Base-by-base conservation (phyloP, 75 land plant species). In the Sequoiadendron giganteum region DNA sequence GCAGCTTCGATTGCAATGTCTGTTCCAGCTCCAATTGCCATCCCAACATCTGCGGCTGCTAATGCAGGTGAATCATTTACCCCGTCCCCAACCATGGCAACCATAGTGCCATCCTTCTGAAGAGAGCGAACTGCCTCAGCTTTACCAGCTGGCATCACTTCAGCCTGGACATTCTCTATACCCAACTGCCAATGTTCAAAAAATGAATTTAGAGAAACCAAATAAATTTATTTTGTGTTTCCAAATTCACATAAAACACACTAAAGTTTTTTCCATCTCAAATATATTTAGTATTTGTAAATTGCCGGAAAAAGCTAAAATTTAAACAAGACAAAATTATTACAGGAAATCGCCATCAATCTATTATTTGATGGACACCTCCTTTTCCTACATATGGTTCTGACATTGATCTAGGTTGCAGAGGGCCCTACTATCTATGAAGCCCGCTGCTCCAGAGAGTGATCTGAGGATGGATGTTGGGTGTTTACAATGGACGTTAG, bases 21-120 rank as follows among this genome's bases (percentile, higher is more conserved):
- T 42, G 99, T 98, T 43, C 99, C 99, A n/a, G 99, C 96, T 10
- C 99, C 99, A 85, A 98, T 97, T 82, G 99, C 99, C 91, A 98
- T 98, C 11, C 99, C 99, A 42, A 98, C 95, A 91, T 98, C 99
- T n/a, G 99, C 97, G 32, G 96, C 99, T 28, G 96, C 99, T 28
- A 98, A 92, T 28, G 99, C 99, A 25, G 99, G 99, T 30, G 99
- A 98, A 86, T 98, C 99, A 86, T 97, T 98, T 39, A 98, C 94
- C 5, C 99, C 99, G 91, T 98, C 99, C 1, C 99, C 99, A 11
- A 98, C 97, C 99, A 98, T 98, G 25, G 97, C 99, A 56, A 98
- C 99, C 48, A 93, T 88, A 79, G 91, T 93, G 39, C 99, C 99
- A 88, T 96, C 93, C 30, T 92, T 90, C 87, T 98, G 99, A 55